These are phyloP conservation scores for Sistotremastrum suecicum DNA, from an alignment of 768 basidiomycete species.

Conservation along the genomic window DNA sequence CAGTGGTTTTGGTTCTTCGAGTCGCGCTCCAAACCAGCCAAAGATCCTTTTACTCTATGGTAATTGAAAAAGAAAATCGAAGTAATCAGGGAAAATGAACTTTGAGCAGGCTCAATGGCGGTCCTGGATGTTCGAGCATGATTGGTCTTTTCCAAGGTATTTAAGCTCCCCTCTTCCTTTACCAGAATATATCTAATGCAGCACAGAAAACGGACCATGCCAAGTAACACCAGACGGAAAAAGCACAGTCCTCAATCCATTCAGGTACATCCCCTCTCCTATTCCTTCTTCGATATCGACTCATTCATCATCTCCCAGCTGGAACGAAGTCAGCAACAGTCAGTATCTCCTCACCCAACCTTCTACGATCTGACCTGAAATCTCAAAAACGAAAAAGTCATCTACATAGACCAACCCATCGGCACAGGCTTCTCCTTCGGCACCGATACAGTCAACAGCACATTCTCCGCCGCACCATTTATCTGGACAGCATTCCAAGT, in stretches of 20 bases:
- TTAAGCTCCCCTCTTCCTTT: neutral
- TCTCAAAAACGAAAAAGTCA: too few relatives aligned
- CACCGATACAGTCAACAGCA: slow-evolving; percentile 40
- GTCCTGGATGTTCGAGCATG: slow-evolving; percentile 49
- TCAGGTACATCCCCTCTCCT: slow-evolving; percentile 29
- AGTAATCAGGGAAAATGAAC: neutral
- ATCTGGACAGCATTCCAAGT: slow-evolving; percentile 54
- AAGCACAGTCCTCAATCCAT: slow-evolving; percentile 43
- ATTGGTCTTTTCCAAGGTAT: slow-evolving; percentile 52
- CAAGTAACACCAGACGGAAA: slow-evolving; percentile 37
- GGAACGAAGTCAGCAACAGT: slow-evolving; percentile 61
- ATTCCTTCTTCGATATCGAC: neutral
- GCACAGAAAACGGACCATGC: slow-evolving; percentile 50
- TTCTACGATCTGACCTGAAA: neutral
- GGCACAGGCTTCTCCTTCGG: slow-evolving; percentile 54
- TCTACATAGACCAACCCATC: slow-evolving; percentile 60
- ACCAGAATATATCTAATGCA: neutral
- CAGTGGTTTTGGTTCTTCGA: slow-evolving; percentile 73
- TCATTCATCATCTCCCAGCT: slow-evolving; percentile 21
- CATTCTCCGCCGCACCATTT: slow-evolving; percentile 35
- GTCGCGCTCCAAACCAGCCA: slow-evolving; percentile 41
- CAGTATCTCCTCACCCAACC: neutral
- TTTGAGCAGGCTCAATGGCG: slow-evolving; percentile 36
- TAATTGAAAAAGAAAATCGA: slow-evolving; percentile 11
- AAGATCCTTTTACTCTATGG: slow-evolving; percentile 56